These are phyloP conservation scores for Bolboschoenus planiculmis DNA, from an alignment of 176 grass and related monocot species.

Conservation along the genomic window DNA sequence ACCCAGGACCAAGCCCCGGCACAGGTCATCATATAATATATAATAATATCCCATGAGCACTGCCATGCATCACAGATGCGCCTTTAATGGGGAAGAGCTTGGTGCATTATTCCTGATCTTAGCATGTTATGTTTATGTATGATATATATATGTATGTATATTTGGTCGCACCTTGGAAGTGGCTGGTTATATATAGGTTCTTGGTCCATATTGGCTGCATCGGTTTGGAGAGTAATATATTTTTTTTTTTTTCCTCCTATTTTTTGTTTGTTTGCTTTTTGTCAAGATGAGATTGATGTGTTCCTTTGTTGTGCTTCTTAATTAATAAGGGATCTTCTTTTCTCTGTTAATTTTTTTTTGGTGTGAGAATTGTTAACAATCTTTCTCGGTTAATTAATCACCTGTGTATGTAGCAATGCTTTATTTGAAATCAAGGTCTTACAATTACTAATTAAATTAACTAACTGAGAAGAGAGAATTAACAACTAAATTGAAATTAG, in stretches of 20 bases:
- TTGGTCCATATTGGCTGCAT: neutral
- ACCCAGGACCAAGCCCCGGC: slow-evolving; percentile 11
- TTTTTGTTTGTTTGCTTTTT: neutral
- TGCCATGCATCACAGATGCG: too few species aligned
- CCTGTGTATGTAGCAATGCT: neutral
- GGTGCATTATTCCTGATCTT: too few species aligned
- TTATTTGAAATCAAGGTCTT: neutral
- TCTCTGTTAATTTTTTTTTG: neutral
- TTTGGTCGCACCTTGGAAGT: neutral
- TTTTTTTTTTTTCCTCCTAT: neutral
- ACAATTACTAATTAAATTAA: too few species aligned
- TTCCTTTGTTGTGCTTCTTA: neutral
- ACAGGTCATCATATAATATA: slow-evolving; percentile 3
- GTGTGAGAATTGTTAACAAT: neutral
- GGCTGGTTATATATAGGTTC: neutral
- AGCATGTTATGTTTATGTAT: neutral
- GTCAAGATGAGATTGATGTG: neutral
- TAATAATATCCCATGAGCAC: too few species aligned
- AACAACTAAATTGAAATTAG: too few species aligned
- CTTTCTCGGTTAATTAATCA: neutral
- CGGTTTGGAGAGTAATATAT: neutral
- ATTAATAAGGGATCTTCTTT: neutral
- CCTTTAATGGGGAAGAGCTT: too few species aligned
- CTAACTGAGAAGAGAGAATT: too few species aligned
- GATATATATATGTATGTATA: slow-evolving; percentile 3